Evolutionary conservation across 1,139 yeast genomes (phyloP).

Genomic region (Yamadazyma kanchanaburiensis): DNA sequence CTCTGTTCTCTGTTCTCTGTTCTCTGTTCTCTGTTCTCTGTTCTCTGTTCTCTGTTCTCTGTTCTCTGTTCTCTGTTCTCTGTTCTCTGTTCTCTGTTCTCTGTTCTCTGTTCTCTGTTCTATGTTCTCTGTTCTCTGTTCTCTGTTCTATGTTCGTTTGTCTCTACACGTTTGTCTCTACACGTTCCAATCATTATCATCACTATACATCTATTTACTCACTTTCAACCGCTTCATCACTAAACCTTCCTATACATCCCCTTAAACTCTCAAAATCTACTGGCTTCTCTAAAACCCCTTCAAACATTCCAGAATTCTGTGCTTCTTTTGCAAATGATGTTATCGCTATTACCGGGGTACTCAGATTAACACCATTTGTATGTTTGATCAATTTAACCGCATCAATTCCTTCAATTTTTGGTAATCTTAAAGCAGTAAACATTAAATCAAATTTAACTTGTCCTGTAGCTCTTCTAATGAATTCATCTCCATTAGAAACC

Average conservation of each 20-base stretch:
- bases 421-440: slow-evolving; percentile 68
- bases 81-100: too few relatives aligned
- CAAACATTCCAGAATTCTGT: slow-evolving; percentile 52
- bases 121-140: too few relatives aligned
- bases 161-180: too few relatives aligned
- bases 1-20: too few relatives aligned
- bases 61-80: too few relatives aligned
- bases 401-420: slow-evolving; percentile 68
- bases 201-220: too few relatives aligned
- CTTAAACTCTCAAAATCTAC: slow-evolving; percentile 36
- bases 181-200: too few relatives aligned
- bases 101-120: too few relatives aligned
- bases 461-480: slow-evolving; percentile 78
- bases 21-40: too few relatives aligned
- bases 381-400: slow-evolving; percentile 74
- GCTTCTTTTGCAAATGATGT: slow-evolving; percentile 77
- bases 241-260: slow-evolving; percentile 20
- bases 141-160: too few relatives aligned
- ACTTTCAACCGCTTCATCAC: slow-evolving; percentile 29
- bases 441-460: slow-evolving; percentile 83
- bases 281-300: slow-evolving; percentile 76
- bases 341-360: slow-evolving; percentile 75
- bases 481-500: slow-evolving; percentile 77
- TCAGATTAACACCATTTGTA: slow-evolving; percentile 72
- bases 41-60: too few relatives aligned